Conservation (phyloP, 352 stramenopile species). For the Pythium apleroticum region DNA sequence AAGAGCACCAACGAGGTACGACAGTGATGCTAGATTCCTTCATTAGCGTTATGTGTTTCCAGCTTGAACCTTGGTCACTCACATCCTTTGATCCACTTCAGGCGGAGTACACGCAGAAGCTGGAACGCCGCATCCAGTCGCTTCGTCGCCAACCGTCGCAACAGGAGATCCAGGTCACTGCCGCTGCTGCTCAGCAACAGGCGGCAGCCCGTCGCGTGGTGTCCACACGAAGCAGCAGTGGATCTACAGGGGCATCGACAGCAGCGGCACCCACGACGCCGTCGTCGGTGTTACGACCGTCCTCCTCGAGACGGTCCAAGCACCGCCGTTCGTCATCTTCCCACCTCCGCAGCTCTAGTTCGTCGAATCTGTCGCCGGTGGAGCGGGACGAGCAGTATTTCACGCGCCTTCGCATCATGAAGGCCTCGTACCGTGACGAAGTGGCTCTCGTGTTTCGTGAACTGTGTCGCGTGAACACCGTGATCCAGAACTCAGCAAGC, state of each 20-base stretch:
- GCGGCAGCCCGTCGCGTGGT: neutral
- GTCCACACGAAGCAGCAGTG: neutral
- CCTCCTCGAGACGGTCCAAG: constrained; percentile 18
- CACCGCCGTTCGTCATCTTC: constrained; percentile 20
- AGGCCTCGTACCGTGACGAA: constrained; percentile 74
- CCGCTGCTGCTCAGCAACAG: constrained; percentile 15
- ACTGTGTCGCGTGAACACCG: constrained; percentile 74
- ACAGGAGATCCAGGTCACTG: constrained; percentile 27
- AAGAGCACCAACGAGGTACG: constrained; percentile 59
- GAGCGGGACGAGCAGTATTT: constrained; percentile 66
- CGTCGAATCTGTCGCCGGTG: constrained; percentile 10
- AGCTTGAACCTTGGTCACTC: neutral
- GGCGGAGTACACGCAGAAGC: constrained; percentile 63
- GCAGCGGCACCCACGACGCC: neutral
- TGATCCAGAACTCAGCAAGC: constrained; percentile 79
- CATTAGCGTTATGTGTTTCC: too few species aligned
- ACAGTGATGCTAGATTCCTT: neutral
- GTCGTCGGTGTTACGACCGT: constrained; percentile 1
- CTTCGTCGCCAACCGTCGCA: constrained; percentile 53
- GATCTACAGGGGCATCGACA: constrained; percentile 2
- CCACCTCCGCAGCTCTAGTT: constrained; percentile 5
- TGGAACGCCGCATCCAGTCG: constrained; percentile 66
- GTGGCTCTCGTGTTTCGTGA: constrained; percentile 79
- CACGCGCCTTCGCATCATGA: constrained; percentile 64
- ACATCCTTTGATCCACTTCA: constrained; percentile 5